Evolutionary conservation across 106 monocot genomes (phyloP).

Genomic region (Cymbidium sinense): DNA sequence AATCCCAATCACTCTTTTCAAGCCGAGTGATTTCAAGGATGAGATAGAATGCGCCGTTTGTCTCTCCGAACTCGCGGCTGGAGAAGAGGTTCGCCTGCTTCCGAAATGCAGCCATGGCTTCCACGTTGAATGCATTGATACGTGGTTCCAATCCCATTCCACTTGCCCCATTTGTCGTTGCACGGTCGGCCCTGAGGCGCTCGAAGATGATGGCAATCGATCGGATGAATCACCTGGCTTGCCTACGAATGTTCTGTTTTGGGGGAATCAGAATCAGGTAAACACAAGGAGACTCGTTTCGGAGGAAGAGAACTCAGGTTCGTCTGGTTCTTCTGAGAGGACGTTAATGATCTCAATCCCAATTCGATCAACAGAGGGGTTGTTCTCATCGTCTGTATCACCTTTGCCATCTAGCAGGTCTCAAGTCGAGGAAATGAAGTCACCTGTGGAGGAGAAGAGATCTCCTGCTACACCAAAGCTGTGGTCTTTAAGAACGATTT

Average conservation of each 20-base stretch:
- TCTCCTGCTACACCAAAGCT: slow-evolving; percentile 7
- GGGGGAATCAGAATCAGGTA: slow-evolving; percentile 22
- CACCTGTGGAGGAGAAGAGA: slow-evolving; percentile 3
- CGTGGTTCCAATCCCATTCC: slow-evolving; percentile 49
- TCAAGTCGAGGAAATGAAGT: not conserved
- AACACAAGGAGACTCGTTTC: not conserved
- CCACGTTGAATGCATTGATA: slow-evolving; percentile 60
- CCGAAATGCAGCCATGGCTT: slow-evolving; percentile 57
- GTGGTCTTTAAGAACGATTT: slow-evolving; percentile 18
- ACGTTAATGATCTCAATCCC: slow-evolving; percentile 20
- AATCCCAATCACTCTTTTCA: slow-evolving; percentile 17
- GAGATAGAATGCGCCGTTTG: slow-evolving; percentile 36
- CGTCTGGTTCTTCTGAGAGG: not conserved
- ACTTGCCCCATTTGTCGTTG: slow-evolving; percentile 59
- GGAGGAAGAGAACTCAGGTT: not conserved
- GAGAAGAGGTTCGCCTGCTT: slow-evolving; percentile 32
- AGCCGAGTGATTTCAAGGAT: slow-evolving; percentile 11
- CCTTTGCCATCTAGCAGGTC: slow-evolving; percentile 12
- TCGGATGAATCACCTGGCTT: slow-evolving; percentile 13
- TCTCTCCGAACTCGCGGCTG: slow-evolving; percentile 24
- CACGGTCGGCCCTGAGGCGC: slow-evolving; percentile 1
- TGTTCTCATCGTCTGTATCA: not conserved
- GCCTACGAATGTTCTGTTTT: slow-evolving; percentile 18
- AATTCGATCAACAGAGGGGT: slow-evolving; percentile 6
- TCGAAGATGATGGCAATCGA: not conserved